These are phyloP conservation scores for Phytopythium sindhum DNA, from an alignment of 352 stramenopile species.

Conservation along the genomic window DNA sequence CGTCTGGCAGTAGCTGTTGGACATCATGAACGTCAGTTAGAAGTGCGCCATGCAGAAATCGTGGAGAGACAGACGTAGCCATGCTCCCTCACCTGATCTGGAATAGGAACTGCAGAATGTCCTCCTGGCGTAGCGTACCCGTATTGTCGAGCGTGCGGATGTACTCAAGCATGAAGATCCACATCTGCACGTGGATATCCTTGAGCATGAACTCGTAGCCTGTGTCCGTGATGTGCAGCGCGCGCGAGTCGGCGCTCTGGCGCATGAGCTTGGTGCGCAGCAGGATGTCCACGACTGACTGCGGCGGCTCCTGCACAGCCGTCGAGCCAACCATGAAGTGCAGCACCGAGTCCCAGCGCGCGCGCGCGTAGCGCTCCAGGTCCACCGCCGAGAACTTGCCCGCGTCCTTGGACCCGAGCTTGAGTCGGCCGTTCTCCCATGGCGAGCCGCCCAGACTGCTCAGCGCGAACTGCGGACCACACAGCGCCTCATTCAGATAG, in stretches of 20 bases:
- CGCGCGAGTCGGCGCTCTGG: constrained; percentile 48
- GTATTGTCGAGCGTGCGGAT: constrained; percentile 81
- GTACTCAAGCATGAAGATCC: constrained; percentile 90
- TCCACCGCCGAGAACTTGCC: constrained; percentile 43
- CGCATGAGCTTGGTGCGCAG: constrained; percentile 71
- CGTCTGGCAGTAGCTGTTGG: constrained; percentile 70
- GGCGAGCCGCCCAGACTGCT: constrained; percentile 69
- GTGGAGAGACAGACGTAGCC: background rate
- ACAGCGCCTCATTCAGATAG: too few species aligned
- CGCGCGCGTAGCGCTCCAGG: constrained; percentile 56
- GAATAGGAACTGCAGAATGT: constrained; percentile 89
- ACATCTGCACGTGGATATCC: constrained; percentile 90
- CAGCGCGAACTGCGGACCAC: constrained; percentile 42
- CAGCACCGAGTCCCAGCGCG: constrained; percentile 65
- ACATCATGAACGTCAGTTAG: background rate
- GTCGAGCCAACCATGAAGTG: constrained; percentile 79
- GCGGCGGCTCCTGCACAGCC: constrained; percentile 54
- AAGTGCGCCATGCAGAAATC: background rate
- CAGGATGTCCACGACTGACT: constrained; percentile 72
- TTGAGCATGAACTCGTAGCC: constrained; percentile 92
- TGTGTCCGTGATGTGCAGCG: constrained; percentile 85
- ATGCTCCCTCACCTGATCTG: constrained; percentile 62
- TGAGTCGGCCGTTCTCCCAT: constrained; percentile 56
- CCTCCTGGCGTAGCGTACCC: constrained; percentile 70
- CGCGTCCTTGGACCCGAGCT: constrained; percentile 40